These are phyloP conservation scores for Taphrina flavorubra DNA, from an alignment of 1,139 yeast genomes.

Conservation along the genomic window DNA sequence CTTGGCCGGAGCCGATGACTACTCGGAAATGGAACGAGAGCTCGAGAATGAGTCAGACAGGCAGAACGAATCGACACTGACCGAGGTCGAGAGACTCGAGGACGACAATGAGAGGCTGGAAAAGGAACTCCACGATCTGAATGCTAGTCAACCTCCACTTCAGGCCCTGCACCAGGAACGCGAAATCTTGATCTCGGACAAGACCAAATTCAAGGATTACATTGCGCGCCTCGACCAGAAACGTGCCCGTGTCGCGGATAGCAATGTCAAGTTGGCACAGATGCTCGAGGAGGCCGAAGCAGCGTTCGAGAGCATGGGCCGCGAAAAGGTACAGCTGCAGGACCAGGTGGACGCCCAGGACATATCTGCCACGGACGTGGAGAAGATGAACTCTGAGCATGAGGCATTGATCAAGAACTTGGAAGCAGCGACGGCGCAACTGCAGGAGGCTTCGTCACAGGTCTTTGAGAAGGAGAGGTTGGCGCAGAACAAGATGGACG, in stretches of 20 bases:
- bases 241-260: constrained; percentile 66
- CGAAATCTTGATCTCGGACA: constrained; percentile 72
- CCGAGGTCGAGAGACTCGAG: constrained; percentile 57
- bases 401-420: constrained; percentile 64
- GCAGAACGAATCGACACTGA: constrained; percentile 55
- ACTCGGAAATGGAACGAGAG: constrained; percentile 60
- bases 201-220: constrained; percentile 71
- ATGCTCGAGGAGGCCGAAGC: constrained; percentile 62
- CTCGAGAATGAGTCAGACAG: constrained; percentile 63
- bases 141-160: constrained; percentile 55
- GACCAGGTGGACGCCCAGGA: constrained; percentile 62
- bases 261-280: constrained; percentile 55
- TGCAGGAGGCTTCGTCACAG: constrained; percentile 53
- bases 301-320: constrained; percentile 57
- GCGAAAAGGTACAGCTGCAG: constrained; percentile 59
- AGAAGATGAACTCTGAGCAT: constrained; percentile 65
- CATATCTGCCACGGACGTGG: constrained; percentile 66
- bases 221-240: constrained; percentile 69
- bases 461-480: constrained; percentile 59
- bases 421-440: constrained; percentile 58
- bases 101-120: constrained; percentile 53
- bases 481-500: constrained; percentile 59
- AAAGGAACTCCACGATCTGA: constrained; percentile 50
- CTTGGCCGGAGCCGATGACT: constrained; percentile 68
- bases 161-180: constrained; percentile 62